Evolutionary conservation across 2,329 filamentous ascomycete genomes (phyloP).

Genomic region (Sporothrix sp.): DNA sequence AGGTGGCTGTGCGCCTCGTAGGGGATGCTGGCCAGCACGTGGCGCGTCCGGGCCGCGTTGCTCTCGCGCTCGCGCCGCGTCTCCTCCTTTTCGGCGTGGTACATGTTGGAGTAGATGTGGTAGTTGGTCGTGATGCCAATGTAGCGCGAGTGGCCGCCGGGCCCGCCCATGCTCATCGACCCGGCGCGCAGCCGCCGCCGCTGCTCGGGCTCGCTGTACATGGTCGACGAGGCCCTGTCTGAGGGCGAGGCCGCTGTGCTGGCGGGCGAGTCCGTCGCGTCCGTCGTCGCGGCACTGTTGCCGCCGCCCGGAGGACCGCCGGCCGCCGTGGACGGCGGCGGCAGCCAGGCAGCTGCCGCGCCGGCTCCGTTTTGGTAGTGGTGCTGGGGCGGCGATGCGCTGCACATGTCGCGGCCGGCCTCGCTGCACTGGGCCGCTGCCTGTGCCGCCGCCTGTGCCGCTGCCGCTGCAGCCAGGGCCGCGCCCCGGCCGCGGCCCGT

Average conservation of each 20-base stretch:
- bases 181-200: conserved; percentile 1
- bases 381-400: not conserved
- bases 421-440: too few relatives aligned
- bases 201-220: not conserved
- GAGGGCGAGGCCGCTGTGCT: conserved; percentile 3
- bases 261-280: conserved; percentile 5
- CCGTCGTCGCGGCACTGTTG: not conserved
- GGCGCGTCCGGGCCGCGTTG: not conserved
- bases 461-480: too few relatives aligned
- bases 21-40: conserved; percentile 7
- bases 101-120: conserved; percentile 13
- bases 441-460: too few relatives aligned
- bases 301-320: too few relatives aligned
- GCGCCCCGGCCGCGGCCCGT: not conserved
- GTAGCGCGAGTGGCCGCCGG: conserved; percentile 11
- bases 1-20: conserved; percentile 16
- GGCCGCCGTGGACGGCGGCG: too few relatives aligned
- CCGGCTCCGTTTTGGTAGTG: not conserved
- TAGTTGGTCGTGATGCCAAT: conserved; percentile 14
- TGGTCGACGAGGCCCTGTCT: not conserved
- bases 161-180: not conserved
- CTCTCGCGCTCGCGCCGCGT: conserved; percentile 8
- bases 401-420: not conserved
- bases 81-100: conserved; percentile 10
- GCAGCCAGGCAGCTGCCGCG: too few relatives aligned